A percentile compares a stretch with the other conserved stretches of the same genome.
Evolutionary conservation across 108 stramenopile species (phyloP).

Genomic region (Pseudonitzschia delicatissima): DNA sequence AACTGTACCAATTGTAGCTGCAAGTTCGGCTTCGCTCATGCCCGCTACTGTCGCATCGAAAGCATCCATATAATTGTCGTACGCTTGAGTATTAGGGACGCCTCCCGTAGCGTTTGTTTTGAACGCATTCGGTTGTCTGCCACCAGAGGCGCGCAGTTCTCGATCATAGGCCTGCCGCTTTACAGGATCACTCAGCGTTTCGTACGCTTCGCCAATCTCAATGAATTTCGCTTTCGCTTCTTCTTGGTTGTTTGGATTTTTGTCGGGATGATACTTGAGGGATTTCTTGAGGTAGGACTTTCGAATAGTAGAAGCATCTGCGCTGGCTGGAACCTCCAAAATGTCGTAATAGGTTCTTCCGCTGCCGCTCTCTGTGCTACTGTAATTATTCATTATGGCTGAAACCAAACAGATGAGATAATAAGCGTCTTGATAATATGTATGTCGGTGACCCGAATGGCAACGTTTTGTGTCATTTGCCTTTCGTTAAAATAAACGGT

Average conservation of each 20-base stretch:
- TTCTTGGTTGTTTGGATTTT: slow-evolving; percentile 63
- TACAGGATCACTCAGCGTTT: slow-evolving; percentile 60
- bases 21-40: slow-evolving; percentile 67
- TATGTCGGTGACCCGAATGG: too few relatives aligned
- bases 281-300: slow-evolving; percentile 71
- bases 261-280: slow-evolving; percentile 69
- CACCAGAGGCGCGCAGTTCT: slow-evolving; percentile 37
- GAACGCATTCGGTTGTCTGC: slow-evolving; percentile 11
- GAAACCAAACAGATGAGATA: too few relatives aligned
- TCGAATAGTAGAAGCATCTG: slow-evolving; percentile 50
- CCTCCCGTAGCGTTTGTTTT: not conserved
- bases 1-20: slow-evolving; percentile 55
- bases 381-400: not conserved
- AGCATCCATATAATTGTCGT: slow-evolving; percentile 51
- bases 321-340: slow-evolving; percentile 50
- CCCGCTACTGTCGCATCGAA: slow-evolving; percentile 66
- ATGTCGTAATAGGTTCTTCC: slow-evolving; percentile 56
- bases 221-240: slow-evolving; percentile 72
- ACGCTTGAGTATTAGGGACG: slow-evolving; percentile 15
- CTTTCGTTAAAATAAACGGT: too few relatives aligned
- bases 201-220: slow-evolving; percentile 76
- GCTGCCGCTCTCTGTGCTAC: not conserved
- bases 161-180: slow-evolving; percentile 56
- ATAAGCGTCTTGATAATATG: too few relatives aligned
- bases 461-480: too few relatives aligned